These are phyloP conservation scores for Quercus tomentella DNA, from an alignment of 331 rosid genomes.

Conservation along the genomic window DNA sequence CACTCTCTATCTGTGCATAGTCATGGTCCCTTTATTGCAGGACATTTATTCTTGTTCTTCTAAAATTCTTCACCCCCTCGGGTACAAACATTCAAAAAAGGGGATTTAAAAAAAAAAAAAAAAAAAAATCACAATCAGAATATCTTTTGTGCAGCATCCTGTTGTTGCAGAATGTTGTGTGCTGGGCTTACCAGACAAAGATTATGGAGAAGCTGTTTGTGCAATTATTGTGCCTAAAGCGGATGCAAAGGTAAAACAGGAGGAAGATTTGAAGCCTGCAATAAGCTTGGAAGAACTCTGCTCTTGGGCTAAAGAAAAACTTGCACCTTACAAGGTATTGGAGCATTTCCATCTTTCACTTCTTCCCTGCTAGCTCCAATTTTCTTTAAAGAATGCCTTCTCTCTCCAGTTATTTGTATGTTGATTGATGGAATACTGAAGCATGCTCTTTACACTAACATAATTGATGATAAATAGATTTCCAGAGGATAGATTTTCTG, in stretches of 20 bases:
- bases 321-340: constrained; percentile 95
- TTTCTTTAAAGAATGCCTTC: not conserved
- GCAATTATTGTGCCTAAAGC: constrained; percentile 65
- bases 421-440: not conserved
- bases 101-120: not conserved
- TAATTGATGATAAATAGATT: not conserved
- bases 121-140: not conserved
- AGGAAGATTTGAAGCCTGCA: constrained; percentile 49
- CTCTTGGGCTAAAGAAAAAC: constrained; percentile 75
- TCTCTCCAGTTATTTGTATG: not conserved
- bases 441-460: not conserved
- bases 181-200: constrained; percentile 78
- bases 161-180: constrained; percentile 78
- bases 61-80: not conserved
- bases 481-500: not conserved
- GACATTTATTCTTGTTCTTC: not conserved
- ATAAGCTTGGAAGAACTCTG: constrained; percentile 62
- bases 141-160: constrained; percentile 61
- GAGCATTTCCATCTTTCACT: constrained; percentile 2
- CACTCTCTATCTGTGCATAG: not conserved
- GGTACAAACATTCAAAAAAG: not conserved
- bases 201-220: constrained; percentile 77
- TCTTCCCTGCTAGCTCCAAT: not conserved
- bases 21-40: not conserved
- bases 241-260: constrained; percentile 37